Evolutionary conservation across 306 rosid species (phyloP).

Genomic region (Corylus americana): DNA sequence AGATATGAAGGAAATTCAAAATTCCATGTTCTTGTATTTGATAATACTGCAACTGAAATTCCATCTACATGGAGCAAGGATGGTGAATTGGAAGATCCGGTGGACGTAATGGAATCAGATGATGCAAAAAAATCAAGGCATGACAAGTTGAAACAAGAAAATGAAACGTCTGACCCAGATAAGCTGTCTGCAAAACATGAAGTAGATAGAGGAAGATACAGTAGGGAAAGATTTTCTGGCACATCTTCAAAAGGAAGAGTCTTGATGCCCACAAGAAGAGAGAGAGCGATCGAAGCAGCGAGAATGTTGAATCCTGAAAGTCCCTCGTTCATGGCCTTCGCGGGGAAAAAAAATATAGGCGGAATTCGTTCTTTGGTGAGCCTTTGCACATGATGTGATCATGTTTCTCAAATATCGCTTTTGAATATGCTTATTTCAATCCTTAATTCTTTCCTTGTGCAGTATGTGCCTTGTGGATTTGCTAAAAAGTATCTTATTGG

Average conservation of each 20-base stretch:
- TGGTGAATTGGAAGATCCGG: neutral
- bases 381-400: neutral
- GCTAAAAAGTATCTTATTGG: conserved; percentile 8
- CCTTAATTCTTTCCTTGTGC: neutral
- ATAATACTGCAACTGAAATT: conserved; percentile 21
- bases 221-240: neutral
- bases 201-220: neutral
- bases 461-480: conserved; percentile 13
- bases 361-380: conserved; percentile 4
- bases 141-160: neutral
- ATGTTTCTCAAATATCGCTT: neutral
- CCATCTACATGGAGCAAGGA: conserved; percentile 8
- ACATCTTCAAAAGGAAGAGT: neutral
- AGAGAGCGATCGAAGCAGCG: conserved; percentile 3
- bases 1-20: conserved; percentile 17
- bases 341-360: neutral
- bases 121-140: neutral
- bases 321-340: conserved; percentile 13
- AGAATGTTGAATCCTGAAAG: neutral
- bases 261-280: neutral
- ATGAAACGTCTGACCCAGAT: neutral
- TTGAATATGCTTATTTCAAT: too few relatives aligned
- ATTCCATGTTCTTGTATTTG: conserved; percentile 18
- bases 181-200: neutral
- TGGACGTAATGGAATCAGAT: neutral